Conservation (phyloP, 2,329 filamentous ascomycete species). For the Fragosphaeria purpurea region DNA sequence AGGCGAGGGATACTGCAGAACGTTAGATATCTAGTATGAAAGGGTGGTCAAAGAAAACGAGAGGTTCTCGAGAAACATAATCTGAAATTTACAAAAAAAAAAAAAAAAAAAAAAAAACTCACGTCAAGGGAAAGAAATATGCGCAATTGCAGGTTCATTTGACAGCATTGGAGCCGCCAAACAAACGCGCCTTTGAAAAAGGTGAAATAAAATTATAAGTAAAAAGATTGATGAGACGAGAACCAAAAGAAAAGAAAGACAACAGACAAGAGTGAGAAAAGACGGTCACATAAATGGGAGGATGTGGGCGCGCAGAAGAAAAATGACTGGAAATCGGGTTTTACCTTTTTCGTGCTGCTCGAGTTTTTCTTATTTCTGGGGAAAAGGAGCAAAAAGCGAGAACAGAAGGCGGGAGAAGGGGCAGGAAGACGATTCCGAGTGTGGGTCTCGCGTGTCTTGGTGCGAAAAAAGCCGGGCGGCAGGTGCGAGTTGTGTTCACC, state of each 20-base stretch:
- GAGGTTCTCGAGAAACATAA: no score
- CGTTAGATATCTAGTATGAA: constrained; percentile 4
- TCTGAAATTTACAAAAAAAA: background rate
- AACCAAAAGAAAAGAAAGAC: background rate
- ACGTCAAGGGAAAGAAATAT: constrained; percentile 53
- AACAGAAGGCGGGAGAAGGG: constrained; percentile 12
- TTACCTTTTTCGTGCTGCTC: constrained; percentile 1
- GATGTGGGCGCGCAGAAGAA: background rate
- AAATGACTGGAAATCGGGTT: constrained; percentile 1
- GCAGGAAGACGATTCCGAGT: constrained; percentile 9
- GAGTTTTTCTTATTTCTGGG: constrained; percentile 1
- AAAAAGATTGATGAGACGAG: background rate
- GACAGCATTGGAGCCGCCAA: constrained; percentile 80
- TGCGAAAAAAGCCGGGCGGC: background rate
- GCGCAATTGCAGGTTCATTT: constrained; percentile 93
- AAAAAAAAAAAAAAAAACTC: constrained; percentile 25
- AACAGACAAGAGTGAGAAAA: background rate
- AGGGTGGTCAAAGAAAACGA: no score
- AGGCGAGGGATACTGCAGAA: constrained; percentile 41
- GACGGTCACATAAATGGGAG: background rate
- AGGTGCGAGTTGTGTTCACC: background rate
- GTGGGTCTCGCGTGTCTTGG: constrained; percentile 6
- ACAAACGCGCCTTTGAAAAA: constrained; percentile 62
- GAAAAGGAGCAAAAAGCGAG: background rate
- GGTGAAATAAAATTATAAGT: background rate